Evolutionary conservation across 306 rosid species (phyloP).

Genomic region (Morella rubra): DNA sequence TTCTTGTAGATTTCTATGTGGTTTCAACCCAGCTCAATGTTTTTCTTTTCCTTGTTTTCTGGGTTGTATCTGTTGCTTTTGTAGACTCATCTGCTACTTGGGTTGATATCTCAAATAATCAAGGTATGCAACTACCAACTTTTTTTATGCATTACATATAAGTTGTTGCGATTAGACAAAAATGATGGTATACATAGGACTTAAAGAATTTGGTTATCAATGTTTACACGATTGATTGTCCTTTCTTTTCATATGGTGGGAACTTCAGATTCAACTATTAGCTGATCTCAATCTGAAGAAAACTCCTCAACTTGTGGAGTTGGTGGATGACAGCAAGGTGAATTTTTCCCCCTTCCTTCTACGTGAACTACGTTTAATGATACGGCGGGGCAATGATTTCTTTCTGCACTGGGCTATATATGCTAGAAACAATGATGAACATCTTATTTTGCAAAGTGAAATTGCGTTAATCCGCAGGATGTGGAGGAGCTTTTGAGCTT

Average conservation of each 20-base stretch:
- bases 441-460: constrained; percentile 13
- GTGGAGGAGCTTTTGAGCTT: constrained; percentile 96
- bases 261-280: constrained; percentile 79
- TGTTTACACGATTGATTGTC: constrained; percentile 19
- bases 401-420: constrained; percentile 3
- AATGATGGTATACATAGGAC: constrained; percentile 1
- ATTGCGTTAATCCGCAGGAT: constrained; percentile 54
- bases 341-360: constrained; percentile 14
- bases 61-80: constrained; percentile 26
- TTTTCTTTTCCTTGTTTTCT: constrained; percentile 13
- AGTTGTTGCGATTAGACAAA: constrained; percentile 16
- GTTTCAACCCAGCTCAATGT: constrained; percentile 18
- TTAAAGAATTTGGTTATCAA: constrained; percentile 11
- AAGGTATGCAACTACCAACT: constrained; percentile 56
- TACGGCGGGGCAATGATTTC: constrained; percentile 15
- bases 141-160: constrained; percentile 11
- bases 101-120: constrained; percentile 92
- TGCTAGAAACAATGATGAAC: constrained; percentile 2
- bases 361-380: constrained; percentile 10
- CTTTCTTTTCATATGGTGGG: constrained; percentile 37
- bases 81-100: constrained; percentile 91
- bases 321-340: constrained; percentile 94
- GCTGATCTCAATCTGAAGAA: constrained; percentile 97
- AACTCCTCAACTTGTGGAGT: constrained; percentile 96
- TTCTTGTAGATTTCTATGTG: not conserved